Conservation (phyloP, 2,329 filamentous ascomycete genomes). For the Ophiostoma australiae region DNA sequence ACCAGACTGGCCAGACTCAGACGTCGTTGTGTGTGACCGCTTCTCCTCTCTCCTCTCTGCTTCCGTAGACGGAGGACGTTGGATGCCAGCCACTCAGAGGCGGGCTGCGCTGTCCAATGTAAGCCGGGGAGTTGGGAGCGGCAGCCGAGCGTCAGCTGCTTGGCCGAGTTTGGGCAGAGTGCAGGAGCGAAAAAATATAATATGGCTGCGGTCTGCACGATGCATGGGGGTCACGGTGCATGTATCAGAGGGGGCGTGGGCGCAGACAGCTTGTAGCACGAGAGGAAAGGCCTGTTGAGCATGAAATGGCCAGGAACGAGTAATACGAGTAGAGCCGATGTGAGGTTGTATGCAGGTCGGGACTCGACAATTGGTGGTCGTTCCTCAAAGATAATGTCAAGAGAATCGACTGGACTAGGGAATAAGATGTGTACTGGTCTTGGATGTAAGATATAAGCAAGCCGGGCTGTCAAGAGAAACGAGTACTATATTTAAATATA, state of each 20-base stretch:
- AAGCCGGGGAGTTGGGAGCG: conserved; percentile 1
- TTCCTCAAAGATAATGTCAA: too few relatives aligned
- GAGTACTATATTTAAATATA: too few relatives aligned
- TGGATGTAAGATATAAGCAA: too few relatives aligned
- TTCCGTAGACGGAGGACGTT: conserved; percentile 19
- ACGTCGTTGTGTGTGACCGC: background rate
- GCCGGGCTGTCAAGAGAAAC: too few relatives aligned
- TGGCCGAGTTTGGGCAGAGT: background rate
- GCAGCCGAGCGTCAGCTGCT: conserved; percentile 10
- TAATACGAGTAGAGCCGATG: too few relatives aligned
- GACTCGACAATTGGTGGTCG: too few relatives aligned
- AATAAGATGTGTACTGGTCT: too few relatives aligned
- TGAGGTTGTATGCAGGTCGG: too few relatives aligned
- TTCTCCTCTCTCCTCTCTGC: background rate
- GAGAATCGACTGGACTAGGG: too few relatives aligned
- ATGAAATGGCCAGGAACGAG: background rate
- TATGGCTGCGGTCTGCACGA: conserved; percentile 1
- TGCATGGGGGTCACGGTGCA: conserved; percentile 18
- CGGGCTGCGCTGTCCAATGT: conserved; percentile 6
- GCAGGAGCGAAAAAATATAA: background rate
- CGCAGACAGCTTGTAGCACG: background rate
- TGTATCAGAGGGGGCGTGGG: background rate
- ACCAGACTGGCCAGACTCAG: background rate
- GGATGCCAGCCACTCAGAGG: background rate
- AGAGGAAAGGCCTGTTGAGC: background rate